Evolutionary conservation across 768 basidiomycete genomes (phyloP), one percentile per base, ranked within the genome.

Genomic region (Lactarius hatsudake): DNA sequence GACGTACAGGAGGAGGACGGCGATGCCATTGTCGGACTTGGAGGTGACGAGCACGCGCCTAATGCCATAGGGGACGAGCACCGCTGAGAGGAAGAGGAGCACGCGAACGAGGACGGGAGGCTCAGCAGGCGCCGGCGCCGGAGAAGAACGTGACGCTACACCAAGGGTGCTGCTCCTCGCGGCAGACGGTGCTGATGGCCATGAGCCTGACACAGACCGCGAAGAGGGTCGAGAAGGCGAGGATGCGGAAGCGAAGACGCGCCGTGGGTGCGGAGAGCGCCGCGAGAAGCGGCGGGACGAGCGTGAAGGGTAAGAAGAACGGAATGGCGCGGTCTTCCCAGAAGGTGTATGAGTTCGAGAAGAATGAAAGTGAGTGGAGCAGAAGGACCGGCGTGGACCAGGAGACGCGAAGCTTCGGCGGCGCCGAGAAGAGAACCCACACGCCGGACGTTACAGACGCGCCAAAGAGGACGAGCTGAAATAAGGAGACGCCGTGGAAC

Each of bases 291-390:
- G 78, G 80, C 0, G 88, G 87, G 13, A 86, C 76, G 43, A 94
- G 78, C 38, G 86, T 90, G 43, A 84, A 84, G 54, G 88, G 74
- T 67, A 88, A 79, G 62, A 98, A 82, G 82, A 88, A 96, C 9
- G 87, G 84, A 13, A 90, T 81, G 63, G 93, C 80, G 38, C 84
- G 84, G 75, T 98, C 96, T 83, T 99, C 97, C 94, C 95, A 98
- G 76, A 98, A 85, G n/a, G 92, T 93, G 80, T 93, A 96, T 0
- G 95, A 97, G 79, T 98, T 98, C 30, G 95, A 96, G 18, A 89
- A 84, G 77, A 96, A 96, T 8, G 89, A 80, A 4, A 90, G 62
- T 1, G 88, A 77, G 72, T 98, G 95, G 2, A 94, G 79, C 64
- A 86, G 64, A 63, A 90, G 82, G 40, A 87, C 77, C 45, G 90